phyloP scores from a whole-genome alignment of 371 early-diverging fungal species.

The Mortierella sp. region DNA sequence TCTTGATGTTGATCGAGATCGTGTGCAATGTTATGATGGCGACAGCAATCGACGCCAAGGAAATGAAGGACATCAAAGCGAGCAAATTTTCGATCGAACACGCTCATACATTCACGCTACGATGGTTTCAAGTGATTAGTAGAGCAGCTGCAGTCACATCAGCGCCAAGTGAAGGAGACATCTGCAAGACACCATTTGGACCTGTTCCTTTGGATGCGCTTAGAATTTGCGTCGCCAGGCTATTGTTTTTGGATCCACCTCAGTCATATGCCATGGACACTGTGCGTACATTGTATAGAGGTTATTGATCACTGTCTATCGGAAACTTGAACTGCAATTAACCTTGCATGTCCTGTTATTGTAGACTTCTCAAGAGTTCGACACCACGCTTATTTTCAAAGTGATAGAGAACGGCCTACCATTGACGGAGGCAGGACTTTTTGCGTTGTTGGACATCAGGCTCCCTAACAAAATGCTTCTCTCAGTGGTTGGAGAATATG shows the following conservation, averaged over 20 bases:
- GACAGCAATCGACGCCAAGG: conserved; percentile 44
- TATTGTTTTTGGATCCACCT: conserved; percentile 47
- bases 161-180: conserved; percentile 20
- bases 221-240: conserved; percentile 30
- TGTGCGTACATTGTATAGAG: conserved; percentile 10
- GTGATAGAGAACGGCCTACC: conserved; percentile 48
- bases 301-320: background rate
- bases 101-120: conserved; percentile 42
- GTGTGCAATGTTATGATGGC: conserved; percentile 54
- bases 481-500: conserved; percentile 38
- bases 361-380: conserved; percentile 51
- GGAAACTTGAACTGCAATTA: background rate
- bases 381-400: conserved; percentile 33
- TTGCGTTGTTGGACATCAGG: conserved; percentile 31
- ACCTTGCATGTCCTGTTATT: background rate
- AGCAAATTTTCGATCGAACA: conserved; percentile 46
- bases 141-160: background rate
- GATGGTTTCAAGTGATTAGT: conserved; percentile 48
- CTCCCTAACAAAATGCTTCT: conserved; percentile 40
- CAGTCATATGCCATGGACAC: conserved; percentile 43
- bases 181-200: conserved; percentile 47
- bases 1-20: conserved; percentile 45
- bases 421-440: conserved; percentile 28
- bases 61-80: conserved; percentile 37
- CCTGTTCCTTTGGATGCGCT: conserved; percentile 26